Percentiles rank a stretch among this genome's conserved stretches.
Conservation (phyloP, 495 filamentous ascomycete species). For the Penicillium pulvis region DNA sequence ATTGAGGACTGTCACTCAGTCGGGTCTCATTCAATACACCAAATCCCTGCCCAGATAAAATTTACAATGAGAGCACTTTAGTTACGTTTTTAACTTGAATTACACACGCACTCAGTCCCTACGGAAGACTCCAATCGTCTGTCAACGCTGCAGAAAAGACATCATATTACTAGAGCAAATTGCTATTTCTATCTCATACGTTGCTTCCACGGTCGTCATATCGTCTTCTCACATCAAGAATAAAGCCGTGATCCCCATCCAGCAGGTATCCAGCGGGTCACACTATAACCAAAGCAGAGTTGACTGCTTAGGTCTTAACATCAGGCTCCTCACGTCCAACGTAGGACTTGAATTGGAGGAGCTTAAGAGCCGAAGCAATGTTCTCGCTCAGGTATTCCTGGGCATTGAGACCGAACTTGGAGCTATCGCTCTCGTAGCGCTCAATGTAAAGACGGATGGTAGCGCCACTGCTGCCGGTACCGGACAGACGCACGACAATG, state of each 20-base stretch:
- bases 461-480: constrained; percentile 90
- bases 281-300: constrained; percentile 9
- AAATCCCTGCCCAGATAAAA: background rate
- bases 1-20: too few relatives aligned
- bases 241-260: constrained; percentile 32
- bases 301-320: constrained; percentile 77
- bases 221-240: constrained; percentile 14
- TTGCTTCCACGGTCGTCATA: constrained; percentile 21
- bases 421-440: constrained; percentile 78
- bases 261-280: constrained; percentile 35
- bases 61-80: too few relatives aligned
- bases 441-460: constrained; percentile 97
- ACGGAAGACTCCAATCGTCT: background rate
- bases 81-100: too few relatives aligned
- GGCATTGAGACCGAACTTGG: constrained; percentile 72
- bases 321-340: constrained; percentile 89
- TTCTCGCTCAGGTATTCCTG: constrained; percentile 95
- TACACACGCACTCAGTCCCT: too few relatives aligned
- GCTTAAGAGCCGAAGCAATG: constrained; percentile 75
- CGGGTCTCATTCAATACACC: background rate
- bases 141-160: constrained; percentile 8
- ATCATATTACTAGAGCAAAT: constrained; percentile 18
- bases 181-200: constrained; percentile 14
- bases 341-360: constrained; percentile 88
- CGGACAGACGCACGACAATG: constrained; percentile 90